These are phyloP conservation scores for Phragmites australis DNA, from an alignment of 176 grass and related monocot species.

Conservation along the genomic window DNA sequence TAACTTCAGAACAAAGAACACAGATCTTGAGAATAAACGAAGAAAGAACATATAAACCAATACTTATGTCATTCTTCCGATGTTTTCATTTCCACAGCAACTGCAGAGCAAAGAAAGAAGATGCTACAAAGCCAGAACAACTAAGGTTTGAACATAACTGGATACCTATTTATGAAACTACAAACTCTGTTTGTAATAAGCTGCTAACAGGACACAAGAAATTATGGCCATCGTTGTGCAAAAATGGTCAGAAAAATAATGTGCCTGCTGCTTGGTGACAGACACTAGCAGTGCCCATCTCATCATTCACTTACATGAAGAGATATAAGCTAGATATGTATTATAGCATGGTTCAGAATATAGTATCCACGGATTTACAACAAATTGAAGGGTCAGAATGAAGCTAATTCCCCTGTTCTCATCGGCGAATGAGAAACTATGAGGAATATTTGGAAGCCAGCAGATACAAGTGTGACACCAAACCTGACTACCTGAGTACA, in stretches of 20 bases:
- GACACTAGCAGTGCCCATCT: background rate
- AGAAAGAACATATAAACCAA: background rate
- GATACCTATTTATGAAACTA: constrained; percentile 3
- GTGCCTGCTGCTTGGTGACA: background rate
- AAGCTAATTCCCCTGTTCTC: background rate
- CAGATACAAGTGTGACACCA: background rate
- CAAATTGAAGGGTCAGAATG: background rate
- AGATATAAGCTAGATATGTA: background rate
- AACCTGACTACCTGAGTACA: background rate
- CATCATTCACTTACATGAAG: background rate
- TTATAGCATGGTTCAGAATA: background rate
- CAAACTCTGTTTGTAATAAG: background rate
- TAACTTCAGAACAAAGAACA: background rate
- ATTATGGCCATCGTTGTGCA: background rate
- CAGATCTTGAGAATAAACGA: background rate
- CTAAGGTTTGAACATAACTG: background rate
- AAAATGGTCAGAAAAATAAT: background rate
- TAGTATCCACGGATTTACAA: background rate
- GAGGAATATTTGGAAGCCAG: background rate
- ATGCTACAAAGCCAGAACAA: background rate
- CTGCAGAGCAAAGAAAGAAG: background rate
- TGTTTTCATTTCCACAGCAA: background rate
- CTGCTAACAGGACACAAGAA: background rate
- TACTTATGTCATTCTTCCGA: background rate
- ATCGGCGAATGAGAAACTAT: background rate